phyloP scores from a whole-genome alignment of 768 basidiomycete species.

The Trametopsis cervina region DNA sequence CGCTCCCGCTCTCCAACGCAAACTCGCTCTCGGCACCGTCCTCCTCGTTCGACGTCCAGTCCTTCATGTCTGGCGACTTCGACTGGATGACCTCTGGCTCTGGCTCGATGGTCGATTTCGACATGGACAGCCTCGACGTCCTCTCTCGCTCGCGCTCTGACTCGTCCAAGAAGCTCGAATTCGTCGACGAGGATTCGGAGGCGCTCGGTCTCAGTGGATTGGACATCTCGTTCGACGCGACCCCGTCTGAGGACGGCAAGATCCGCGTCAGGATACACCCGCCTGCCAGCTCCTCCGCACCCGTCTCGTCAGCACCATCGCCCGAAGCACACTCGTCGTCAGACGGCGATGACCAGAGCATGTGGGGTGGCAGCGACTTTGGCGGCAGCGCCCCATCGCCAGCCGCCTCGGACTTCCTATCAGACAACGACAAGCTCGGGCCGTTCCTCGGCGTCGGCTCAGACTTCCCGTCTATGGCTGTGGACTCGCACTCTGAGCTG shows the following conservation, averaged over 20 bases:
- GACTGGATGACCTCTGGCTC: slow-evolving; percentile 35
- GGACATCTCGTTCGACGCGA: slow-evolving; percentile 69
- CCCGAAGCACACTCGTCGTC: slow-evolving; percentile 21
- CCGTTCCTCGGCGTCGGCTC: slow-evolving; percentile 55
- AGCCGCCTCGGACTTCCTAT: neutral
- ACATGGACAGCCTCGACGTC: slow-evolving; percentile 20
- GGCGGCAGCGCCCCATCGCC: slow-evolving; percentile 4
- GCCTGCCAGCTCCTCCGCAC: slow-evolving; percentile 21
- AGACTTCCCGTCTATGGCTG: slow-evolving; percentile 12
- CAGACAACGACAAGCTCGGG: slow-evolving; percentile 28
- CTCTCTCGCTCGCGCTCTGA: slow-evolving; percentile 28
- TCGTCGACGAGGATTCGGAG: slow-evolving; percentile 44
- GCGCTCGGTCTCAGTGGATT: slow-evolving; percentile 48
- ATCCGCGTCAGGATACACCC: slow-evolving; percentile 71
- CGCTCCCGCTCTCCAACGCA: slow-evolving; percentile 38
- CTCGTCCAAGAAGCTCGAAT: slow-evolving; percentile 44
- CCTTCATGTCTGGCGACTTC: slow-evolving; percentile 27
- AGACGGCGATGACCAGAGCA: slow-evolving; percentile 21
- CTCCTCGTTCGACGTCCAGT: slow-evolving; percentile 29
- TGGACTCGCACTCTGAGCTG: neutral
- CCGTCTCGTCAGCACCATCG: slow-evolving; percentile 16
- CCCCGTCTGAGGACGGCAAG: slow-evolving; percentile 57
- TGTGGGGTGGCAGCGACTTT: slow-evolving; percentile 25
- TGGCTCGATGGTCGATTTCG: slow-evolving; percentile 25
- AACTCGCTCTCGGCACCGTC: slow-evolving; percentile 33